phyloP scores from a whole-genome alignment of 2,329 filamentous ascomycete species.

The Dactylellina leptospora region DNA sequence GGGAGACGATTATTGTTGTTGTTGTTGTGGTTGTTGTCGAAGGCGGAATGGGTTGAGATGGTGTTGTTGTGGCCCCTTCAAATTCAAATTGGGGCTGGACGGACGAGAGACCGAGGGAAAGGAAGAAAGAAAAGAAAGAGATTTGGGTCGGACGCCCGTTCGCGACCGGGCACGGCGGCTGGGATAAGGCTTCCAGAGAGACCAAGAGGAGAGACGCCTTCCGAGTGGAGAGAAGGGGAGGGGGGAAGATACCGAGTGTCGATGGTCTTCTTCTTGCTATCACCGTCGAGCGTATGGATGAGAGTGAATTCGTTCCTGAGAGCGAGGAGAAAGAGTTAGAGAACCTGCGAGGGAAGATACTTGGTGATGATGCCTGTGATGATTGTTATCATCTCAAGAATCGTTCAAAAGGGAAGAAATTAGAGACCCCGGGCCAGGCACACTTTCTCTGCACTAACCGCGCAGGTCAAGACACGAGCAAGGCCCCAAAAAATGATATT shows the following conservation, averaged over 20 bases:
- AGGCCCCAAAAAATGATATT: neutral
- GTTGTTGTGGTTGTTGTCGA: constrained; percentile 1
- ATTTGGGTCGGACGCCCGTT: constrained; percentile 12
- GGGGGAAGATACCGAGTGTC: constrained; percentile 6
- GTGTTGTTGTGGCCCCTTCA: constrained; percentile 8
- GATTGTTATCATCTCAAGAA: no score
- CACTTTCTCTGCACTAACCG: constrained; percentile 6
- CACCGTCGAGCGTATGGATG: no score
- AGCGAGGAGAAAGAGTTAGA: no score
- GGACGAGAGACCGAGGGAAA: neutral
- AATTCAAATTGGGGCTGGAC: neutral
- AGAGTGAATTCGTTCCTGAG: no score
- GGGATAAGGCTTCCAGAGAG: constrained; percentile 15
- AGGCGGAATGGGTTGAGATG: constrained; percentile 6
- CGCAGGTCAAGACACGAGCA: constrained; percentile 12
- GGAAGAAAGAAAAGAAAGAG: neutral
- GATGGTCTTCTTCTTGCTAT: no score
- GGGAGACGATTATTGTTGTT: constrained; percentile 5
- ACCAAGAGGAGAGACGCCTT: no score
- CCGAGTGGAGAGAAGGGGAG: constrained; percentile 5
- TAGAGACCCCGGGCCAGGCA: no score
- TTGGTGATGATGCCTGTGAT: no score
- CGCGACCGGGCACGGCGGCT: constrained; percentile 28
- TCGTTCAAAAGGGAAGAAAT: no score
- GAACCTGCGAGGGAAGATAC: no score